These are phyloP conservation scores for Calocera cornea DNA, from an alignment of 768 basidiomycete genomes.

Conservation along the genomic window DNA sequence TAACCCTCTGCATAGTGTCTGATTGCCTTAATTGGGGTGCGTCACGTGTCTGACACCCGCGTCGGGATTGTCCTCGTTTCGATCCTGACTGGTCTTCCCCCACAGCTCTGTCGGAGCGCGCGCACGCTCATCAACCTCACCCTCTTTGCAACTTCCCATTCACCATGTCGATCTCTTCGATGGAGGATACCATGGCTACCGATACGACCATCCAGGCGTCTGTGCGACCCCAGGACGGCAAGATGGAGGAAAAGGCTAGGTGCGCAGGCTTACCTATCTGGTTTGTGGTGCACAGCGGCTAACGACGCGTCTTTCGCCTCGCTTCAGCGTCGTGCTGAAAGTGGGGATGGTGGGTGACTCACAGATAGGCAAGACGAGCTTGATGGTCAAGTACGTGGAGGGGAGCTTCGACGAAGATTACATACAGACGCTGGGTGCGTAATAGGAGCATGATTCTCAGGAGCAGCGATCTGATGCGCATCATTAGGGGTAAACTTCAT, in stretches of 20 bases:
- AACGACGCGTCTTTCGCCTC: neutral
- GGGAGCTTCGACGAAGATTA: constrained; percentile 98
- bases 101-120: neutral
- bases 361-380: constrained; percentile 96
- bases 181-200: neutral
- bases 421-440: constrained; percentile 93
- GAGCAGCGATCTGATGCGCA: constrained; percentile 11
- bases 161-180: neutral
- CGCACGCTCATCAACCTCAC: neutral
- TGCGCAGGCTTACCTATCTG: neutral
- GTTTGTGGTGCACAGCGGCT: constrained; percentile 11
- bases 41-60: neutral
- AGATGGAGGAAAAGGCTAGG: neutral
- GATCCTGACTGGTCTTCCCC: neutral
- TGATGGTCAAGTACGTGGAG: constrained; percentile 99
- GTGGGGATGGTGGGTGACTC: constrained; percentile 99
- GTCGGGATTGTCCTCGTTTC: neutral
- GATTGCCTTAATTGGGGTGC: neutral
- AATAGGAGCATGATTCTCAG: constrained; percentile 1
- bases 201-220: constrained; percentile 1
- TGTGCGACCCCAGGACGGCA: neutral
- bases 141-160: neutral
- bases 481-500: constrained; percentile 87
- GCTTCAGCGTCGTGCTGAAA: constrained; percentile 76
- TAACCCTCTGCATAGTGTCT: neutral